phyloP scores from a whole-genome alignment of 257 asterid genomes.

The Mentha longifolia region DNA sequence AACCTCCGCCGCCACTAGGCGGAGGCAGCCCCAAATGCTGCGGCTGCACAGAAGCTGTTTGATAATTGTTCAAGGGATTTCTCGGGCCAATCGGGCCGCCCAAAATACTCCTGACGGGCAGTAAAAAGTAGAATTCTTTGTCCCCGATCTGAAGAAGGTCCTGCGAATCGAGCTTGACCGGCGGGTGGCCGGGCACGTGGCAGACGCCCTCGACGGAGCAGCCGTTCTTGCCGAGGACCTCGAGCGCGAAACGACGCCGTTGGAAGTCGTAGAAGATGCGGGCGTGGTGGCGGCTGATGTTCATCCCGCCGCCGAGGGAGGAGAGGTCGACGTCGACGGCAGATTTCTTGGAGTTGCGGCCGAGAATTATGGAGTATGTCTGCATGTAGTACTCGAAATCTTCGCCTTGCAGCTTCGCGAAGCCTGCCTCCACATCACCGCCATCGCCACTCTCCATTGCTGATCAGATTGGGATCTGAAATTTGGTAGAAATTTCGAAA shows the following conservation, averaged over 20 bases:
- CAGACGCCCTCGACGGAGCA: conserved; percentile 92
- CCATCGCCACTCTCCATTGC: conserved; percentile 32
- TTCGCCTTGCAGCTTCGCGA: conserved; percentile 95
- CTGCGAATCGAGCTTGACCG: conserved; percentile 94
- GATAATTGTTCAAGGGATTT: conserved; percentile 55
- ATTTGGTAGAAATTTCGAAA: background rate
- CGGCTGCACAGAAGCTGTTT: conserved; percentile 38
- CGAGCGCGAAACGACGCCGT: conserved; percentile 97
- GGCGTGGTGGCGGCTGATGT: too few species aligned
- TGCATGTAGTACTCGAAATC: too few species aligned
- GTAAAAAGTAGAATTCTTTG: conserved; percentile 81
- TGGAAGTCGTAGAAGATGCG: too few species aligned
- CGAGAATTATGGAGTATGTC: too few species aligned
- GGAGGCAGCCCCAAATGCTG: conserved; percentile 52
- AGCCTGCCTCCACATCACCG: conserved; percentile 97
- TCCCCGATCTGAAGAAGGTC: conserved; percentile 93
- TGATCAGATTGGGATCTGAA: background rate
- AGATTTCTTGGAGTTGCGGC: too few species aligned
- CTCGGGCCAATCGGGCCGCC: conserved; percentile 85
- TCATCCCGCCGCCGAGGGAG: too few species aligned
- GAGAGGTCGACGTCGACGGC: too few species aligned
- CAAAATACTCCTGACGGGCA: conserved; percentile 81
- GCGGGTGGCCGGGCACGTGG: conserved; percentile 81
- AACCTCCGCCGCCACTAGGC: conserved; percentile 47
- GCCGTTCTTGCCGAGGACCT: conserved; percentile 90